A percentile compares a stretch with the other conserved stretches of the same genome.
Conservation (phyloP, 306 rosid genomes). For the Arachis hypogaea region DNA sequence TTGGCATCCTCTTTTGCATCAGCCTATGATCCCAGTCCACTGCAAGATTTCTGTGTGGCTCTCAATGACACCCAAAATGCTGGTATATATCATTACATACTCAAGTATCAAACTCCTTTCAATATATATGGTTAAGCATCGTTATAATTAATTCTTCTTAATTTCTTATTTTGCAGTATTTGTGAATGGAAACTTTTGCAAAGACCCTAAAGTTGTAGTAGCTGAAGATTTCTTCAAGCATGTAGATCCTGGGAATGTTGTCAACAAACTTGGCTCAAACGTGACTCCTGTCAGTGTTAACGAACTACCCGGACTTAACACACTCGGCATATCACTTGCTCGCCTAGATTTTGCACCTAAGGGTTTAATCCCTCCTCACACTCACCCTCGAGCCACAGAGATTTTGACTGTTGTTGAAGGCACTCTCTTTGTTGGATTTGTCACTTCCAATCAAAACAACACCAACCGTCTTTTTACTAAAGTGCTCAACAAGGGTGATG, state of each 20-base stretch:
- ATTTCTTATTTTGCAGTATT: neutral
- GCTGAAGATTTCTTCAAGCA: neutral
- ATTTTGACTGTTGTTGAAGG: conserved; percentile 1
- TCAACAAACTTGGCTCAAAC: neutral
- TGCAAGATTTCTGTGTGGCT: conserved; percentile 19
- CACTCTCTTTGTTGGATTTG: conserved; percentile 11
- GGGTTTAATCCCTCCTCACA: neutral
- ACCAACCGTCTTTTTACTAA: conserved; percentile 6
- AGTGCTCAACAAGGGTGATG: conserved; percentile 22
- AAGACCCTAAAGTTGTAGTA: neutral
- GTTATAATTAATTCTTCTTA: neutral
- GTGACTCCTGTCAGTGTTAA: neutral
- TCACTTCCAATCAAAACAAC: conserved; percentile 11
- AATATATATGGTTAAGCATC: no score
- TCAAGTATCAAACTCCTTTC: no score
- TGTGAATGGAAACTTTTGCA: neutral
- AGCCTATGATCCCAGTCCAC: conserved; percentile 24
- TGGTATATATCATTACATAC: neutral
- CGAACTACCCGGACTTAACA: neutral
- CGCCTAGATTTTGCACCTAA: neutral
- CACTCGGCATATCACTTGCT: neutral
- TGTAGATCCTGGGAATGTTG: neutral
- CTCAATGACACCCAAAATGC: conserved; percentile 15
- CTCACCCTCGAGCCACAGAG: conserved; percentile 15
- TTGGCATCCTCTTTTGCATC: conserved; percentile 3